These are phyloP conservation scores for Phialemonium atrogriseum DNA, from an alignment of 2,329 filamentous ascomycete species.

Conservation along the genomic window DNA sequence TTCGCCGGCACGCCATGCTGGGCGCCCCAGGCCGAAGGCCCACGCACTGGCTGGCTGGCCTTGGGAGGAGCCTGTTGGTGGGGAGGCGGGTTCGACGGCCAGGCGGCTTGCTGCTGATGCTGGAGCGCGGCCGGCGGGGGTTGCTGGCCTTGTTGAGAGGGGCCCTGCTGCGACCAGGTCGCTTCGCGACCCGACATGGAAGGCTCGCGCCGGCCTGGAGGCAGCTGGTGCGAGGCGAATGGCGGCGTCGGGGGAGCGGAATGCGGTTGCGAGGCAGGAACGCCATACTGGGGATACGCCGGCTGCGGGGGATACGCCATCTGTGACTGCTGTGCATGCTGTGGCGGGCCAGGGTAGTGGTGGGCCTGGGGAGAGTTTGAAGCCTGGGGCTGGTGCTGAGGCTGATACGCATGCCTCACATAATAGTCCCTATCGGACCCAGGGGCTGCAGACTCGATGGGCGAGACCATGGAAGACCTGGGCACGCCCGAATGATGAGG, in stretches of 20 bases:
- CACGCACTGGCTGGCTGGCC: slow-evolving; percentile 9
- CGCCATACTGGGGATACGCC: slow-evolving; percentile 37
- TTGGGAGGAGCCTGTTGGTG: slow-evolving; percentile 13
- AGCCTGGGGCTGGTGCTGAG: slow-evolving; percentile 20
- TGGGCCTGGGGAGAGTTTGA: slow-evolving; percentile 18
- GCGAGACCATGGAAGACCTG: slow-evolving; percentile 32
- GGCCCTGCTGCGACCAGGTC: slow-evolving; percentile 15
- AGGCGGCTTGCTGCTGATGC: slow-evolving; percentile 8
- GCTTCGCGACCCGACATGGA: slow-evolving; percentile 26
- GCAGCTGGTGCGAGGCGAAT: slow-evolving; percentile 2
- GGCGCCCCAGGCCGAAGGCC: slow-evolving; percentile 16
- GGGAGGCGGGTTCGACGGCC: slow-evolving; percentile 6
- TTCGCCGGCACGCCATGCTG: slow-evolving; percentile 15
- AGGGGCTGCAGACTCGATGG: slow-evolving; percentile 27
- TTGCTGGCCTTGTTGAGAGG: slow-evolving; percentile 12
- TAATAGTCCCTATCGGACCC: slow-evolving; percentile 37
- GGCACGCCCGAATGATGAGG: slow-evolving; percentile 36
- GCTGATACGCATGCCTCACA: slow-evolving; percentile 23
- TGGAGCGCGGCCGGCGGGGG: slow-evolving; percentile 10
- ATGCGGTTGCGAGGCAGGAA: slow-evolving; percentile 32
- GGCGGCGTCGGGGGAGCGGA: slow-evolving; percentile 28
- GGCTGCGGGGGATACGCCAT: slow-evolving; percentile 17
- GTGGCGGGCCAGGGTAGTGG: slow-evolving; percentile 6
- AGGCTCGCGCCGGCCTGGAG: slow-evolving; percentile 34
- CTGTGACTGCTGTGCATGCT: slow-evolving; percentile 14